A percentile compares a stretch with the other conserved stretches of the same genome.
These are phyloP conservation scores for Macrotyloma uniflorum DNA, from an alignment of 306 rosid species.

Conservation along the genomic window DNA sequence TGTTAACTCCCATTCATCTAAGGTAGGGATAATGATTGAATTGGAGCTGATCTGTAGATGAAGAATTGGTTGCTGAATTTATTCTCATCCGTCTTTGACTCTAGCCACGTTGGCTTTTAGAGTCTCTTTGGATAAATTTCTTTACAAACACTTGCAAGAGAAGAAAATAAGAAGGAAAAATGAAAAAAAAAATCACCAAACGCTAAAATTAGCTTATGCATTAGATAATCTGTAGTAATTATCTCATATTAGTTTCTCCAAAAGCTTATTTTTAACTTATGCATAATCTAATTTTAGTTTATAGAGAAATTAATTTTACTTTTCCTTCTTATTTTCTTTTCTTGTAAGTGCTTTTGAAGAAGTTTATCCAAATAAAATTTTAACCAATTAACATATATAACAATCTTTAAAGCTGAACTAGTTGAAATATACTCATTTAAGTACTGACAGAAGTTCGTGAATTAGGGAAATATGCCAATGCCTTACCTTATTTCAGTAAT, in stretches of 20 bases:
- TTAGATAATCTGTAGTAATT: background rate
- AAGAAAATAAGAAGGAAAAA: background rate
- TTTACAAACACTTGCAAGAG: too few relatives aligned
- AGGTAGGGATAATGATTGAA: conserved; percentile 57
- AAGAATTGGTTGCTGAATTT: conserved; percentile 25
- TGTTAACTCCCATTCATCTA: conserved; percentile 79
- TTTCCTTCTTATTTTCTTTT: too few relatives aligned
- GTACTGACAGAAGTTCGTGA: conserved; percentile 46
- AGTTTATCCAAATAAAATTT: too few relatives aligned
- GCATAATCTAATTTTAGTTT: background rate
- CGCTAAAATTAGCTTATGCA: background rate
- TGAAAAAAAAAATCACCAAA: background rate
- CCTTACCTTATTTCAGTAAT: conserved; percentile 80
- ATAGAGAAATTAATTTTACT: background rate
- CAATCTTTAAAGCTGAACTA: conserved; percentile 13
- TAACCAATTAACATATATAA: conserved; percentile 29
- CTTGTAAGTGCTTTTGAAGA: background rate
- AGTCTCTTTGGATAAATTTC: too few relatives aligned
- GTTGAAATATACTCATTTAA: conserved; percentile 34
- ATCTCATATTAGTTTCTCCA: background rate
- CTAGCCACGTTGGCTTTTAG: conserved; percentile 24
- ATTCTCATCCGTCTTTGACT: conserved; percentile 18
- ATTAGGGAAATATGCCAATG: conserved; percentile 88
- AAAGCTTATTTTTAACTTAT: background rate
- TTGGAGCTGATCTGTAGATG: conserved; percentile 25